phyloP scores from a whole-genome alignment of 129 eudicot species.

The Centaurea solstitialis region DNA sequence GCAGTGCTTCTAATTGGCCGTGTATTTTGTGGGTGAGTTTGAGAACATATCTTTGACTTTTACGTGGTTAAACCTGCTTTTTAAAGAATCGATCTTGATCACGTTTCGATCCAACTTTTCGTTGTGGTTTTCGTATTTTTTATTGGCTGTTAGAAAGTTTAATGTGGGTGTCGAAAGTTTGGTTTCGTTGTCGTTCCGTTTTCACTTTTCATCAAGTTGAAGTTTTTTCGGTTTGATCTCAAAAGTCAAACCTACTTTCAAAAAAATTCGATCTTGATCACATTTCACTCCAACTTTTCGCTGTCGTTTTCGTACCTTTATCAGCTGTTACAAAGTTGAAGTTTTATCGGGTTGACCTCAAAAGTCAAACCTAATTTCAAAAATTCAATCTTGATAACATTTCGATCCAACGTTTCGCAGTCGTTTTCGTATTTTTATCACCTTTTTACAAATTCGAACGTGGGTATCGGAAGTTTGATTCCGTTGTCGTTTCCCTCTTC shows the following conservation, averaged over 20 bases:
- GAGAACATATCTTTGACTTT: neutral
- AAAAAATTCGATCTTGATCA: neutral
- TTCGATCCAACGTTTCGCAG: neutral
- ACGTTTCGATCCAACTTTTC: neutral
- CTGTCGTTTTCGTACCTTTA: neutral
- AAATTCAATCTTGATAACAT: neutral
- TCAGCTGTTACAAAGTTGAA: neutral
- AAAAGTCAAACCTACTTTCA: neutral
- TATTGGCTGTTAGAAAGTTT: neutral
- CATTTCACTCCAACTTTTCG: neutral
- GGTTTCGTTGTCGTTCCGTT: neutral
- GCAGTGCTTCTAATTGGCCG: slow-evolving; percentile 82
- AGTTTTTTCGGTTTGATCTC: neutral
- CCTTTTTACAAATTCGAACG: neutral
- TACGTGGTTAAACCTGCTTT: neutral
- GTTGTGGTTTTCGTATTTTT: neutral
- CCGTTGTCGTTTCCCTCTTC: neutral
- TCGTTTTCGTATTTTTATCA: neutral
- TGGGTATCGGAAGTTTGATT: neutral
- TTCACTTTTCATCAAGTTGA: neutral
- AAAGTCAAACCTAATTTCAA: neutral
- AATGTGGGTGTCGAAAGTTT: neutral
- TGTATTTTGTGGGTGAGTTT: slow-evolving; percentile 75
- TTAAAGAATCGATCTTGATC: neutral
- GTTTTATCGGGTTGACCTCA: neutral